These are phyloP conservation scores for Allium sativum DNA, from an alignment of 106 monocot genomes.

Conservation along the genomic window DNA sequence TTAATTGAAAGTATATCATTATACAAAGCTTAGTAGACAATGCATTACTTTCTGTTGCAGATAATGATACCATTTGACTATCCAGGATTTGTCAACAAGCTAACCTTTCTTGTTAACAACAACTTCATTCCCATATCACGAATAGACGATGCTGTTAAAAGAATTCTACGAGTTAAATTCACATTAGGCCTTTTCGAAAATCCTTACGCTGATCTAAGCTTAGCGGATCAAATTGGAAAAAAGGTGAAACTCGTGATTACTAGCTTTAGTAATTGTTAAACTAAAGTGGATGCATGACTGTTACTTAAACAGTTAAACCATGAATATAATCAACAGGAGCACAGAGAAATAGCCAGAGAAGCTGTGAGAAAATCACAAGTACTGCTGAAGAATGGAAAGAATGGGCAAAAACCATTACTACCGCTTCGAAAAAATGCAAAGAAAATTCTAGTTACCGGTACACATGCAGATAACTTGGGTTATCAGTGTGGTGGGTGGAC, in stretches of 20 bases:
- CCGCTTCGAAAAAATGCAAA: slow-evolving; percentile 41
- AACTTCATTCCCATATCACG: slow-evolving; percentile 28
- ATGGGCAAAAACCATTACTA: slow-evolving; percentile 14
- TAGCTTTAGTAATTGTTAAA: too few species aligned
- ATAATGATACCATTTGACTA: slow-evolving; percentile 48
- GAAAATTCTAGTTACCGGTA: slow-evolving; percentile 46
- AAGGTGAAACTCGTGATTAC: slow-evolving; percentile 6
- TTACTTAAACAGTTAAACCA: too few species aligned
- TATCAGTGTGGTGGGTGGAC: slow-evolving; percentile 64
- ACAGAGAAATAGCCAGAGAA: slow-evolving; percentile 41
- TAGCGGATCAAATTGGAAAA: slow-evolving; percentile 34
- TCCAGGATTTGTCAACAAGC: slow-evolving; percentile 19
- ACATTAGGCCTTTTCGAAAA: slow-evolving; percentile 48
- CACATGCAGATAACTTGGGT: slow-evolving; percentile 45
- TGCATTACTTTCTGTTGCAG: slow-evolving; percentile 8
- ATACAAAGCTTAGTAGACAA: too few species aligned
- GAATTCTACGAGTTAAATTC: slow-evolving; percentile 56
- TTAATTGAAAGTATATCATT: too few species aligned
- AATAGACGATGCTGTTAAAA: slow-evolving; percentile 43
- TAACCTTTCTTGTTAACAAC: slow-evolving; percentile 25
- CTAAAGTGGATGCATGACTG: too few species aligned
- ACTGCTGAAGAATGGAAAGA: slow-evolving; percentile 47
- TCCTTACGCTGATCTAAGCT: slow-evolving; percentile 35
- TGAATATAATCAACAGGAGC: slow-evolving; percentile 21
- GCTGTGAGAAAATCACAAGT: slow-evolving; percentile 59